Percentiles rank a stretch among this genome's conserved stretches.
Conservation (phyloP, 2,329 filamentous ascomycete genomes). For the Colletotrichum tofieldiae region DNA sequence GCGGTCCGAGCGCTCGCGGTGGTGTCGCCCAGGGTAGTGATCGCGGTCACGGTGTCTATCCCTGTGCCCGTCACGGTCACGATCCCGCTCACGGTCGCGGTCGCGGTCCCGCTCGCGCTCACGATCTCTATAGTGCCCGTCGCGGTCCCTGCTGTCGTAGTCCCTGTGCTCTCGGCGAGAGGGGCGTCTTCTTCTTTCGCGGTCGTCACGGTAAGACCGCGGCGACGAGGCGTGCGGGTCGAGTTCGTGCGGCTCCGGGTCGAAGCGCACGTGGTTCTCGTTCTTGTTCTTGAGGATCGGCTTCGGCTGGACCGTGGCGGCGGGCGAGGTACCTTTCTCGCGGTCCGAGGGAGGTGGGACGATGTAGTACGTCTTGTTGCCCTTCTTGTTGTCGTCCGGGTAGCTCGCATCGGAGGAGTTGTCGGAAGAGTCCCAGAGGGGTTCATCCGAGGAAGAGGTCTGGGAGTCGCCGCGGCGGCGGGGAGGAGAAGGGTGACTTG, state of each 20-base stretch:
- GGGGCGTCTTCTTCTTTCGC: slow-evolving; percentile 51
- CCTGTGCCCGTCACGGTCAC: slow-evolving; percentile 48
- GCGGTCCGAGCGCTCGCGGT: slow-evolving; percentile 46
- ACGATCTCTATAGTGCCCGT: slow-evolving; percentile 55
- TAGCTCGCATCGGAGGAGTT: slow-evolving; percentile 46
- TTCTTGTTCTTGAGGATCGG: slow-evolving; percentile 75
- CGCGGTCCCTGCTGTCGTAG: slow-evolving; percentile 52
- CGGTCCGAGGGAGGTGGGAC: slow-evolving; percentile 53
- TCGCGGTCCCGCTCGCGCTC: slow-evolving; percentile 54
- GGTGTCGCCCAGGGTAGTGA: slow-evolving; percentile 55
- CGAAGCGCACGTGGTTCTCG: slow-evolving; percentile 70
- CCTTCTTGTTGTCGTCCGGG: slow-evolving; percentile 48
- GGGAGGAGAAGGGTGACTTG: slow-evolving; percentile 9
- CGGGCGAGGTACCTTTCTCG: slow-evolving; percentile 50
- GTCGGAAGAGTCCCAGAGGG: slow-evolving; percentile 51
- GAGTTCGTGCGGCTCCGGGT: slow-evolving; percentile 64
- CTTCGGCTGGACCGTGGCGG: slow-evolving; percentile 63
- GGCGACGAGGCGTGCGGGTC: slow-evolving; percentile 49
- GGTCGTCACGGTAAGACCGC: slow-evolving; percentile 50
- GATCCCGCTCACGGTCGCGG: slow-evolving; percentile 52
- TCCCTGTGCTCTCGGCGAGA: slow-evolving; percentile 43
- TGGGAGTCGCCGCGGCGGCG: slow-evolving; percentile 27
- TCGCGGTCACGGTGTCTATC: slow-evolving; percentile 58
- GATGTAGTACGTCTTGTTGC: slow-evolving; percentile 57
- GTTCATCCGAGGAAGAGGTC: slow-evolving; percentile 45